Conservation (phyloP, 1,139 yeast genomes). For the Yamadazyma friedrichii region DNA sequence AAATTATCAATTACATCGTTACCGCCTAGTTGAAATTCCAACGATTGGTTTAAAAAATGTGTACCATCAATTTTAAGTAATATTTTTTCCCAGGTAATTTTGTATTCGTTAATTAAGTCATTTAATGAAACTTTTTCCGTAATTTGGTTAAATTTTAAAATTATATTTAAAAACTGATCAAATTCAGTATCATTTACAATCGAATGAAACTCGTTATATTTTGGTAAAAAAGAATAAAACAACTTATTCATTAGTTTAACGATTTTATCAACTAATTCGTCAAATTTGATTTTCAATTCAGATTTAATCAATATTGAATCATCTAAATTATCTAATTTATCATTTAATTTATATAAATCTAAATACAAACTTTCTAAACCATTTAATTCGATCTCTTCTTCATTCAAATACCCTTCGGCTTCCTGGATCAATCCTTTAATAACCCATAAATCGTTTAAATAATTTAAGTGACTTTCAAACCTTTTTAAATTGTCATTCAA, state of each 20-base stretch:
- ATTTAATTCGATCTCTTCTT: constrained; percentile 14
- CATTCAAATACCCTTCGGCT: constrained; percentile 15
- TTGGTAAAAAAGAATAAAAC: constrained; percentile 22
- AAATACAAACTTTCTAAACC: constrained; percentile 19
- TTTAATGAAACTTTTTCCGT: constrained; percentile 13
- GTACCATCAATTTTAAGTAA: constrained; percentile 9
- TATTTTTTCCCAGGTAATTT: constrained; percentile 19
- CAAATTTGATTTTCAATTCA: constrained; percentile 13
- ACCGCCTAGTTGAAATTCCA: not conserved
- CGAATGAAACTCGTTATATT: constrained; percentile 18
- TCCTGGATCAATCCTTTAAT: constrained; percentile 23
- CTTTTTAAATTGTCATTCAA: constrained; percentile 20
- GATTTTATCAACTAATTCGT: constrained; percentile 11
- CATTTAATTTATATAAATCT: constrained; percentile 20
- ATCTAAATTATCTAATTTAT: constrained; percentile 10
- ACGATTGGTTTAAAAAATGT: not conserved
- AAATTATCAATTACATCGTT: constrained; percentile 5
- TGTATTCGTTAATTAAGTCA: constrained; percentile 15
- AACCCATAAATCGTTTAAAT: constrained; percentile 24
- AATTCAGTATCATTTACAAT: constrained; percentile 14
- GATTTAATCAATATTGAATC: constrained; percentile 12
- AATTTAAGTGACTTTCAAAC: constrained; percentile 16
- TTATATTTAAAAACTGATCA: constrained; percentile 14
- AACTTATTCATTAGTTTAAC: constrained; percentile 8
- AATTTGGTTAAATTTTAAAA: constrained; percentile 12